A percentile compares a stretch with the other conserved stretches of the same genome.
phyloP scores from a whole-genome alignment of 495 filamentous ascomycete genomes.

The Viridothelium virens region DNA sequence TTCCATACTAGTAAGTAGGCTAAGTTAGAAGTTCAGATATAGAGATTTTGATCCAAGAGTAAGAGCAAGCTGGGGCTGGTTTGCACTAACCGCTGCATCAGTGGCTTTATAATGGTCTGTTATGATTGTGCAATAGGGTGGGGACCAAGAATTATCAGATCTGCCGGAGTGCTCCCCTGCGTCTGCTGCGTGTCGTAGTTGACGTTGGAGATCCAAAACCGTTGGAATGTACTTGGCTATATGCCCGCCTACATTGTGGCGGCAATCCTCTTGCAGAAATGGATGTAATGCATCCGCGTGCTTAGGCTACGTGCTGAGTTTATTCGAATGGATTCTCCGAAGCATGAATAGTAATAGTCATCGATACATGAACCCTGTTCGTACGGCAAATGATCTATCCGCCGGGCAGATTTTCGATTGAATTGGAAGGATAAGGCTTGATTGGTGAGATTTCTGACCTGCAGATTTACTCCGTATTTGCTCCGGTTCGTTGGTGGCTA shows the following conservation, averaged over 20 bases:
- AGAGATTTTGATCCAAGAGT: background rate
- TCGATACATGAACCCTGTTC: background rate
- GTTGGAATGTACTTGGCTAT: background rate
- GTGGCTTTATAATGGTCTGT: background rate
- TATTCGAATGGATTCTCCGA: background rate
- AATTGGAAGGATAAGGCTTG: background rate
- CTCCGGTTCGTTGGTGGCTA: background rate
- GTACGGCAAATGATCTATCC: background rate
- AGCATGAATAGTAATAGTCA: background rate
- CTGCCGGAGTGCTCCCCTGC: background rate
- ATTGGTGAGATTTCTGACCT: background rate
- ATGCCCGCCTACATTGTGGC: background rate
- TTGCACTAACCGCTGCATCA: background rate
- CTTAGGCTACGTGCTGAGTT: background rate
- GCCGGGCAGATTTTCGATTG: background rate
- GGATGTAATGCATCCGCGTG: background rate
- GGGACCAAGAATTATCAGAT: background rate
- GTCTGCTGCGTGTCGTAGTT: background rate
- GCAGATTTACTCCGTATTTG: background rate
- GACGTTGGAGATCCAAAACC: background rate
- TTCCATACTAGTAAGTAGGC: background rate
- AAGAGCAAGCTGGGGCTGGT: background rate
- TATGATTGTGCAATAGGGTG: background rate
- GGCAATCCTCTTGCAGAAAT: background rate
- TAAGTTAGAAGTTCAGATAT: background rate